These are phyloP conservation scores for Fusarium hainanense DNA, from an alignment of 2,329 filamentous ascomycete species.

Conservation along the genomic window DNA sequence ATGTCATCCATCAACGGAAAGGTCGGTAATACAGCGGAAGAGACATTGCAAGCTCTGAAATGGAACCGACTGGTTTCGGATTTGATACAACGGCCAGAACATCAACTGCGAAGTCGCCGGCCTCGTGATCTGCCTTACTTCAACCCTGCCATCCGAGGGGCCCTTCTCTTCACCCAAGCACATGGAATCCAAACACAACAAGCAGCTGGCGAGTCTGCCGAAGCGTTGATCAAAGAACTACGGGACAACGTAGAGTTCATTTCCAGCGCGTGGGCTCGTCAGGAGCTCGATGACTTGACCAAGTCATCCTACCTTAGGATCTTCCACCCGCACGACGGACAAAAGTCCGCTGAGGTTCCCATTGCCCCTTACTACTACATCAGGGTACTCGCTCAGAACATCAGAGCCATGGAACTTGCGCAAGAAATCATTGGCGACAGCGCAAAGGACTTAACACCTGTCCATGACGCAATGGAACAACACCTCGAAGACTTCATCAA, in stretches of 20 bases:
- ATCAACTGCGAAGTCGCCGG: conserved; percentile 43
- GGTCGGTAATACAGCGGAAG: conserved; percentile 48
- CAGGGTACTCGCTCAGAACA: conserved; percentile 47
- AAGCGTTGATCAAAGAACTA: conserved; percentile 43
- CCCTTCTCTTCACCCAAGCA: conserved; percentile 47
- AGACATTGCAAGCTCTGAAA: conserved; percentile 57
- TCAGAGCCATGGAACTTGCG: conserved; percentile 59
- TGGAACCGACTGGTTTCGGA: conserved; percentile 62
- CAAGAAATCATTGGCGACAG: conserved; percentile 53
- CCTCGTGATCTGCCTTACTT: conserved; percentile 40
- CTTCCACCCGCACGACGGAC: conserved; percentile 38
- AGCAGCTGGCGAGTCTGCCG: conserved; percentile 36
- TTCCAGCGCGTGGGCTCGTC: conserved; percentile 43
- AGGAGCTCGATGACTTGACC: conserved; percentile 31
- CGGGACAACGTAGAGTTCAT: conserved; percentile 48
- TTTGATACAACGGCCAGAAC: conserved; percentile 58
- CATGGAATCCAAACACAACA: conserved; percentile 45
- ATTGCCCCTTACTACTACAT: conserved; percentile 47
- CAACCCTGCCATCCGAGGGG: conserved; percentile 47
- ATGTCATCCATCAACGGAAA: conserved; percentile 49
- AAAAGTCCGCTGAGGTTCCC: background rate
- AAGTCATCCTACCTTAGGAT: conserved; percentile 41
- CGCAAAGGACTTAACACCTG: conserved; percentile 50
- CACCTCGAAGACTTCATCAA: conserved; percentile 52
- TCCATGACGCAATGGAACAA: conserved; percentile 52